Evolutionary conservation across 345 rosid species (phyloP).

Genomic region (Microthlaspi erraticum): DNA sequence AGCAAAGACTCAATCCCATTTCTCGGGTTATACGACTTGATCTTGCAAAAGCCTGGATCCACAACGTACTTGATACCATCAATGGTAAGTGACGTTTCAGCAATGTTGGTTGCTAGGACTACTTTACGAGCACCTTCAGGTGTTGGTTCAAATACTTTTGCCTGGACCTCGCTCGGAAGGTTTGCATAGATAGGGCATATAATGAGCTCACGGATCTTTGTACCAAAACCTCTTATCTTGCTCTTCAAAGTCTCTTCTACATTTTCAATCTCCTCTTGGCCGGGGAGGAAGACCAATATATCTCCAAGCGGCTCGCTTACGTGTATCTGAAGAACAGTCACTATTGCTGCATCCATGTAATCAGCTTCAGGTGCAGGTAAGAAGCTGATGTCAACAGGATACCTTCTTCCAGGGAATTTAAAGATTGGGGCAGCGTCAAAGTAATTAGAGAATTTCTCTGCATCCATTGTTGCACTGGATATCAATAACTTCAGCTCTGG

Average conservation of each 20-base stretch:
- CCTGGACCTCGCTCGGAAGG: constrained; percentile 85
- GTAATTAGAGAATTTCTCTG: constrained; percentile 84
- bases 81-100: constrained; percentile 85
- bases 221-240: constrained; percentile 74
- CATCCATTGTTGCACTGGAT: constrained; percentile 92
- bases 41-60: constrained; percentile 87
- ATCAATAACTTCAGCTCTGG: constrained; percentile 77
- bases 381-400: constrained; percentile 76
- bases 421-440: constrained; percentile 85
- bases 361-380: constrained; percentile 92
- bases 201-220: constrained; percentile 81
- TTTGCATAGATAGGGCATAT: constrained; percentile 89
- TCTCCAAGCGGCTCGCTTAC: constrained; percentile 72
- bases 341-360: constrained; percentile 86
- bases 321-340: constrained; percentile 74
- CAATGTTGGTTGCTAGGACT: constrained; percentile 85
- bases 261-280: constrained; percentile 90
- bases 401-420: constrained; percentile 85
- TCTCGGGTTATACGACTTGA: constrained; percentile 87
- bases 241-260: constrained; percentile 83
- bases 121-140: constrained; percentile 92
- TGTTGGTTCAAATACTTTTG: constrained; percentile 86
- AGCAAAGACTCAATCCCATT: constrained; percentile 91
- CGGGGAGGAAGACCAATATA: constrained; percentile 77
- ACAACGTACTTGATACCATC: constrained; percentile 84